Percentiles rank a stretch among this genome's conserved stretches.
Conservation (phyloP, 2,329 filamentous ascomycete genomes). For the Bipolaris victoriae region DNA sequence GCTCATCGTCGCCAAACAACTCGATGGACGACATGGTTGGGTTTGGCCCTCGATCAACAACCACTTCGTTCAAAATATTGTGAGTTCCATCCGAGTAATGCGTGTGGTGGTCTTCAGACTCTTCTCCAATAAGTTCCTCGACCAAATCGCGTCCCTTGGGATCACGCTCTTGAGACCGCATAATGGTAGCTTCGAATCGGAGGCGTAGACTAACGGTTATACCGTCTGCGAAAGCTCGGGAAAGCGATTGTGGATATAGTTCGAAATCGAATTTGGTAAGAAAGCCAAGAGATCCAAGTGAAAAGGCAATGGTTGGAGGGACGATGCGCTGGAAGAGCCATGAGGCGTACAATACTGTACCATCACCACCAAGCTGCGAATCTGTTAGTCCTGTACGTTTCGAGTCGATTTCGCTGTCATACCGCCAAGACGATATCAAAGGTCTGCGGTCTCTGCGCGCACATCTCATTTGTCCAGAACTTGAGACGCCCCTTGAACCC, state of each 20-base stretch:
- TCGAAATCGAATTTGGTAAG: conserved; percentile 95
- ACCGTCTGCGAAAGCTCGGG: conserved; percentile 76
- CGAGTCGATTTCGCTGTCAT: conserved; percentile 24
- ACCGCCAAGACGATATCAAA: conserved; percentile 92
- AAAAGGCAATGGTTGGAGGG: conserved; percentile 89
- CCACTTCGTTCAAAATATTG: conserved; percentile 96
- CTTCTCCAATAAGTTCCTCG: conserved; percentile 87
- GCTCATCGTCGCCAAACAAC: conserved; percentile 91
- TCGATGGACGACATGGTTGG: conserved; percentile 92
- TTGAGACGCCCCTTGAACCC: conserved; percentile 66
- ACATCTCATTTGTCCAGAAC: conserved; percentile 85
- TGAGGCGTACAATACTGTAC: conserved; percentile 94
- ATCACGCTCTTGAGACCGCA: conserved; percentile 69
- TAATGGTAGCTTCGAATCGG: conserved; percentile 91
- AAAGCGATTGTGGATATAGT: conserved; percentile 71
- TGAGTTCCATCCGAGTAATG: conserved; percentile 83
- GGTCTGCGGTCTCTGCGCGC: conserved; percentile 75
- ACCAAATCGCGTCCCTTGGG: conserved; percentile 63
- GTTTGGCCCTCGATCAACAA: conserved; percentile 92
- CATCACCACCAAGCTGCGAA: conserved; percentile 77
- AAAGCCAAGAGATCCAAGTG: conserved; percentile 90
- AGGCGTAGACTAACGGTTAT: conserved; percentile 87
- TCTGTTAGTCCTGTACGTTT: conserved; percentile 7
- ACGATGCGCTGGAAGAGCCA: conserved; percentile 97
- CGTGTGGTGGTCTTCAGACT: conserved; percentile 81